A percentile compares a stretch with the other conserved stretches of the same genome.
Conservation (phyloP, 768 basidiomycete species). For the Boletus pseudopeckii region DNA sequence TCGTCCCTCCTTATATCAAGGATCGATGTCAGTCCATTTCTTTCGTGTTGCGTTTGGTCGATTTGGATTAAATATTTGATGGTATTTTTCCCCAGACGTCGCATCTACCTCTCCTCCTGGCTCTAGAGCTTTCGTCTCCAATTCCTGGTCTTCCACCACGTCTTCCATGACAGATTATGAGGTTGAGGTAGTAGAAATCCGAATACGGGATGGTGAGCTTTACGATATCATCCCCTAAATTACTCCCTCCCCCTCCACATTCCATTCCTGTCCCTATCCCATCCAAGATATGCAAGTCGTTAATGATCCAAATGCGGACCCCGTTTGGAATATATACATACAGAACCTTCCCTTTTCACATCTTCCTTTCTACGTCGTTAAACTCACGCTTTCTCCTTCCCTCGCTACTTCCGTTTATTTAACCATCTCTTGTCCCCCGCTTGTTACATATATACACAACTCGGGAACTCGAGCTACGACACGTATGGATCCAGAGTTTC, state of each 20-base stretch:
- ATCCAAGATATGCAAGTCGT: constrained; percentile 1
- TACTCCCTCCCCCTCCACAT: not conserved
- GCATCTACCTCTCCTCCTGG: constrained; percentile 81
- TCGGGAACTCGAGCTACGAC: constrained; percentile 1
- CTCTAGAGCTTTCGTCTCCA: constrained; percentile 60
- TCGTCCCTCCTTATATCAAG: constrained; percentile 86
- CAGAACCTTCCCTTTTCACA: constrained; percentile 1
- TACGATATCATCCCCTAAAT: constrained; percentile 66
- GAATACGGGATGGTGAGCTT: constrained; percentile 75
- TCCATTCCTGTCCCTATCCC: not conserved
- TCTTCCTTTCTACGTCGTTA: not conserved
- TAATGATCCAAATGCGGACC: constrained; percentile 13
- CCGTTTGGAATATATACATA: constrained; percentile 16
- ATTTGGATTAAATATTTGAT: not conserved
- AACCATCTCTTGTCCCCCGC: not conserved
- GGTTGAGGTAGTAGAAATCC: constrained; percentile 85
- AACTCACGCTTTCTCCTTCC: constrained; percentile 12
- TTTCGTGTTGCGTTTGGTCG: constrained; percentile 9
- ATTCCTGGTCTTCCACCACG: constrained; percentile 65
- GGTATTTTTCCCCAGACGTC: constrained; percentile 47
- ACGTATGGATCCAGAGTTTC: constrained; percentile 5
- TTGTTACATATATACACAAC: constrained; percentile 3
- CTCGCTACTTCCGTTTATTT: not conserved
- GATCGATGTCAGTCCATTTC: constrained; percentile 69
- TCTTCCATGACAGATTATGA: constrained; percentile 72